phyloP scores from a whole-genome alignment of 139 green algal species.

The Coccomyxa sp. region DNA sequence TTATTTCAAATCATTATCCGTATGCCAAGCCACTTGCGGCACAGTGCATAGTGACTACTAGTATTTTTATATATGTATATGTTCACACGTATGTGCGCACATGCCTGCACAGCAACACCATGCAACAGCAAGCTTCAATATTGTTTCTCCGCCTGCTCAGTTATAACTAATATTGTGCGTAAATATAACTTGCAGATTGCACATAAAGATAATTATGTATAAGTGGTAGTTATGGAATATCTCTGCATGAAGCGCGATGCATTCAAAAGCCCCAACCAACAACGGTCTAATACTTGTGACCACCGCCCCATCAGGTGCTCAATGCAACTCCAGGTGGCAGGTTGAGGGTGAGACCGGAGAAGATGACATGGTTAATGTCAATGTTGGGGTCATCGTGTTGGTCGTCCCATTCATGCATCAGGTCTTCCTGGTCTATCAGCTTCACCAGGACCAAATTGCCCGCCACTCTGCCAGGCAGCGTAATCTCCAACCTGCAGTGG shows the following conservation, averaged over 20 bases:
- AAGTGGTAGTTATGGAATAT: too few relatives aligned
- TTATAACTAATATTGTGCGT: not conserved
- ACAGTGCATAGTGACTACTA: too few relatives aligned
- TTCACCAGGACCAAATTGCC: conserved; percentile 23
- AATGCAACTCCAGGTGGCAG: not conserved
- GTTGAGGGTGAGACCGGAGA: not conserved
- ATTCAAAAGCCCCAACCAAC: too few relatives aligned
- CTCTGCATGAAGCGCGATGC: too few relatives aligned
- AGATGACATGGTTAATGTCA: conserved; percentile 12
- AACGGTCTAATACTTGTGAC: too few relatives aligned
- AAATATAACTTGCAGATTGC: not conserved
- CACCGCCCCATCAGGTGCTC: not conserved
- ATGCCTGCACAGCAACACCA: too few relatives aligned
- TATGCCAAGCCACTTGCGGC: too few relatives aligned
- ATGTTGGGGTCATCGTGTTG: conserved; percentile 28
- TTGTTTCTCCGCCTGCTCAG: not conserved
- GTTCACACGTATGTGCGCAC: too few relatives aligned
- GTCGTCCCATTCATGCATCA: conserved; percentile 19
- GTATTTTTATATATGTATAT: too few relatives aligned
- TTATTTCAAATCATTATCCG: too few relatives aligned
- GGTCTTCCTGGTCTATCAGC: conserved; percentile 24
- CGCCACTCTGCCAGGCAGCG: conserved; percentile 3
- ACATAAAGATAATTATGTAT: too few relatives aligned
- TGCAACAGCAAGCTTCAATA: not conserved
- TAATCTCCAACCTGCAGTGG: conserved; percentile 10